Evolutionary conservation across 176 grass and related monocot species (phyloP), one percentile per base, ranked within the genome.

Genomic region (Oryza brachyantha): DNA sequence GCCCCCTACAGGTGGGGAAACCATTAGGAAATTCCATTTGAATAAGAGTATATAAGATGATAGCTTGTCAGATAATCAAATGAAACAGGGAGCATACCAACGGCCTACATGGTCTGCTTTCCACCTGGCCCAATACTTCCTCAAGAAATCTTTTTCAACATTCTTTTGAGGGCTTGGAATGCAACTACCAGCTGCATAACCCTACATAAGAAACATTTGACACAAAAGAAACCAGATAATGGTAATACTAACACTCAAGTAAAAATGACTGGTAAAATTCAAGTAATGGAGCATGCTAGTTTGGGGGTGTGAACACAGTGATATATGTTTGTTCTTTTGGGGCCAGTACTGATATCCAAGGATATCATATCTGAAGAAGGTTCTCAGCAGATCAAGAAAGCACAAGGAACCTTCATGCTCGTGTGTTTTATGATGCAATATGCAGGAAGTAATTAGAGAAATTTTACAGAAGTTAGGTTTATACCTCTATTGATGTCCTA

Each of bases 141-240:
- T 91, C 78, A 98, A 75, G 83, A 98, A 94, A 28, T 87, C 90
- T 63, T 91, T 94, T 77, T 98, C 95, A 64, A 98, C 95, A 85
- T 98, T 98, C 76, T 98, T 93, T 83, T 98, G 92, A 67, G 92
- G 92, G 74, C 96, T 94, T 68, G 96, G 96, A 85, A 98, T 98
- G 68, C 92, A 91, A 85, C 87, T 90, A 69, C 92, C 96, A 78
- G 96, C 96, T 48, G 92, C 87, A 87, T 98, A 98, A 19, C 96
- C 96, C 92, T 94, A 74, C 22, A 86, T 46, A 66, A 54, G 8
- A 72, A 68, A 84, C 32, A 85, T 71, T 0, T 59, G 76, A 83
- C 76, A 66, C 12, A 63, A 13, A 76, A 7, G 29, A 28, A 68
- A 64, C 21, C 21, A 42, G 38, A 29, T 35, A 63, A 40, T 4